These are phyloP conservation scores for Trametes cubensis DNA, from an alignment of 768 basidiomycete species.

Conservation along the genomic window DNA sequence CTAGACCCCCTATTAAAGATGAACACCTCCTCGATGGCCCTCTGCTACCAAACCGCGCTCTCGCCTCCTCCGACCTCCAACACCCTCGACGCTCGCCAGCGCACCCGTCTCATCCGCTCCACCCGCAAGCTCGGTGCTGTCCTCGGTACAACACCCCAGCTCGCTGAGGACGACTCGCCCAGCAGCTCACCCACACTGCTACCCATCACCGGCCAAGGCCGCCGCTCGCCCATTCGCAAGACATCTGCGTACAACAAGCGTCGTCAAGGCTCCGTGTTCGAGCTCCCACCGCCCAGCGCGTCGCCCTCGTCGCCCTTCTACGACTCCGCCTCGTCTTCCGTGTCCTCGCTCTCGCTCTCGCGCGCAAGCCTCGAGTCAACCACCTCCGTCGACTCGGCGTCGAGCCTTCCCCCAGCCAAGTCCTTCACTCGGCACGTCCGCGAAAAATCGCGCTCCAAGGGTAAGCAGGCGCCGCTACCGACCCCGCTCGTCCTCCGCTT, in stretches of 20 bases:
- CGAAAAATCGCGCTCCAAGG: constrained; percentile 17
- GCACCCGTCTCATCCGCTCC: constrained; percentile 55
- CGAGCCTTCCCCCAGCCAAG: constrained; percentile 21
- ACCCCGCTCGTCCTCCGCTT: constrained; percentile 38
- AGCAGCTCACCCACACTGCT: background rate
- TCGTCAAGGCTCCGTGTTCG: constrained; percentile 23
- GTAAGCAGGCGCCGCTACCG: constrained; percentile 24
- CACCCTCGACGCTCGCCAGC: constrained; percentile 50
- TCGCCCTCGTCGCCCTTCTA: constrained; percentile 15
- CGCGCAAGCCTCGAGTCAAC: constrained; percentile 30
- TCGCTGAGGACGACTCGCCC: constrained; percentile 41
- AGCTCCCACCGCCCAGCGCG: constrained; percentile 1
- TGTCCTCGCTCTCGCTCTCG: constrained; percentile 28
- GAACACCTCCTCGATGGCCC: background rate
- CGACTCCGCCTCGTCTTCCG: constrained; percentile 28
- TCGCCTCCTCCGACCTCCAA: constrained; percentile 63
- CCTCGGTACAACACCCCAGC: constrained; percentile 60
- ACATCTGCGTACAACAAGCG: constrained; percentile 16
- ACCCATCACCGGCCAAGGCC: constrained; percentile 7
- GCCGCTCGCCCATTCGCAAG: constrained; percentile 7
- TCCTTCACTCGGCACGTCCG: constrained; percentile 23
- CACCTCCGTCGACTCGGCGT: constrained; percentile 4
- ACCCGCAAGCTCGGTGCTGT: constrained; percentile 61
- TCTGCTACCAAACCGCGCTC: background rate
- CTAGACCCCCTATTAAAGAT: too few relatives aligned